Evolutionary conservation across 176 grass and related monocot genomes (phyloP).

Genomic region (Neostapfia colusana): DNA sequence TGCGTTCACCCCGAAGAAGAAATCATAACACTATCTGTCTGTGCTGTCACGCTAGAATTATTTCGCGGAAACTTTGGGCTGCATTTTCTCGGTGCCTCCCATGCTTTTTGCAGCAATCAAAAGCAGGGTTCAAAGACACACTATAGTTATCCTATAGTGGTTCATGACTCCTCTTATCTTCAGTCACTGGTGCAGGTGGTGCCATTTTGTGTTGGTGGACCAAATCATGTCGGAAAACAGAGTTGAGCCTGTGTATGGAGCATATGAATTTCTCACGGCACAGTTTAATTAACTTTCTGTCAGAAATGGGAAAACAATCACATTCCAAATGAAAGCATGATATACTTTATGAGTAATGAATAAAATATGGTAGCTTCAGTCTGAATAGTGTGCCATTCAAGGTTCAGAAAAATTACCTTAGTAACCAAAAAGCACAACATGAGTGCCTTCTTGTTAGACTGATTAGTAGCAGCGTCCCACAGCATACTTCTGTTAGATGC

Average conservation of each 20-base stretch:
- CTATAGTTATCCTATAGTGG: too few species aligned
- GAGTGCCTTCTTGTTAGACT: neutral
- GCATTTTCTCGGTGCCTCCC: conserved; percentile 13
- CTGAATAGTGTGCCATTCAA: too few species aligned
- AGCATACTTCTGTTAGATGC: neutral
- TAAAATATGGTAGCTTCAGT: too few species aligned
- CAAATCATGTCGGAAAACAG: neutral
- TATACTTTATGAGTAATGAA: too few species aligned
- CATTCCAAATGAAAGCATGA: too few species aligned
- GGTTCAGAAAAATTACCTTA: too few species aligned
- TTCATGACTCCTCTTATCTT: conserved; percentile 37
- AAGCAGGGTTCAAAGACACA: neutral
- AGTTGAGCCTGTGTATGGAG: too few species aligned
- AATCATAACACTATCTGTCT: too few species aligned
- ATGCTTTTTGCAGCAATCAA: neutral
- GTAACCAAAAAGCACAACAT: neutral
- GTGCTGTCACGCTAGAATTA: neutral
- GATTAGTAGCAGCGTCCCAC: neutral
- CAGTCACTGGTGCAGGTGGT: neutral
- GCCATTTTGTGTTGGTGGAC: neutral
- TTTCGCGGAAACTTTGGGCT: neutral
- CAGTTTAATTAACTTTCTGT: too few species aligned
- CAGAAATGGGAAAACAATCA: too few species aligned
- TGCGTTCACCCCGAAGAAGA: too few species aligned
- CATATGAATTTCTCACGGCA: too few species aligned